Base-by-base conservation (phyloP, 106 monocot genomes). In the Agapanthus africanus region DNA sequence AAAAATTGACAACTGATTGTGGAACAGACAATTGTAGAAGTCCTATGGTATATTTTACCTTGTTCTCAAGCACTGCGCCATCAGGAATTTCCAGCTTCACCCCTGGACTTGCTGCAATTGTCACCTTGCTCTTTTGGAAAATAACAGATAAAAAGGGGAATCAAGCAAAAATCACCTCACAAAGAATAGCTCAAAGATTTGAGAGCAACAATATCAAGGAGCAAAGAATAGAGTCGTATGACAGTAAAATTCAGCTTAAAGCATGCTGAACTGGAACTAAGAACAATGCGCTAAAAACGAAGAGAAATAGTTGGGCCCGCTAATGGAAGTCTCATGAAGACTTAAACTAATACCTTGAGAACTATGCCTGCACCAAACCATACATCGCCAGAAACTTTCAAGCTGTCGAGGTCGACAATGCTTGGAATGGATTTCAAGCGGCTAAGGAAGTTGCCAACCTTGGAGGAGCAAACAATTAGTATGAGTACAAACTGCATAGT, bases 391-490 rank as follows among this genome's bases (percentile, higher is more conserved):
- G 81, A 77, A 78, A 91, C 95, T 78, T 95, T 91, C 40, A 95
- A 77, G 78, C 82, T 95, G 49, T 91, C 91, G 28, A 95, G 88
- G 57, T 84, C 91, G 65, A 95, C 86, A 38, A 95, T 95, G 84
- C 91, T 95, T 10, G 95, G 95, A 50, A 95, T 95, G 35, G 95
- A 88, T 72, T 95, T 95, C 74, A 95, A 95, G 63, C 95, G 95
- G 42, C 16, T 40, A 56, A 91, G 91, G 76, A 95, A 95, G 66
- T 86, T 79, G 21, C 72, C 88, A 71, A 95, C 95, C 95, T 95
- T 27, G 47, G 7, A 22, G 32, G 18, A 40, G 10, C 35, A 18
- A 27, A 23, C 7, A 67, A 75, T 59, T 19, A 59, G 59, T 51
- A 59, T 33, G 6, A 47, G 6, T 68, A 32, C 31, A 42, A 68